Conservation (phyloP, 805 yeast genomes). For the Suhomyces prunicola region DNA sequence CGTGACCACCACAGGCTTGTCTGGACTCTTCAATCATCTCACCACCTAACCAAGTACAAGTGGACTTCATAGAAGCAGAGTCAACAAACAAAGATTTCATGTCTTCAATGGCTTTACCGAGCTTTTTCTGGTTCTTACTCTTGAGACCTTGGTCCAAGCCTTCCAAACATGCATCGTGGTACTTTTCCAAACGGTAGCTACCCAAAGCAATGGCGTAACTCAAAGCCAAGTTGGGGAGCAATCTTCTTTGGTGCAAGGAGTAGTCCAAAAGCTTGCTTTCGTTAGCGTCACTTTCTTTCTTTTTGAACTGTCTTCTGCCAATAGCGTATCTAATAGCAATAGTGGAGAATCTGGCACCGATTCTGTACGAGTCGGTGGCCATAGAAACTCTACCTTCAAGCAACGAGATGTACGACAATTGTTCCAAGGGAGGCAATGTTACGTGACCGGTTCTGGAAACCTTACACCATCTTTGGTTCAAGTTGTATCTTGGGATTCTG, state of each 20-base stretch:
- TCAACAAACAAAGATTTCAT: constrained; percentile 78
- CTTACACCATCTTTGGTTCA: constrained; percentile 77
- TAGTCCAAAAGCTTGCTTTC: constrained; percentile 81
- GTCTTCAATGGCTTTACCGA: constrained; percentile 49
- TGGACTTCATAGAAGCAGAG: constrained; percentile 85
- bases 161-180: constrained; percentile 43
- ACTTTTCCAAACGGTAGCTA: constrained; percentile 49
- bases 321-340: constrained; percentile 88
- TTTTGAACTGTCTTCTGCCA: constrained; percentile 79
- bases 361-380: constrained; percentile 82
- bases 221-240: constrained; percentile 80
- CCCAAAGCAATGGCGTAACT: constrained; percentile 75
- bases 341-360: constrained; percentile 74
- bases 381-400: constrained; percentile 86
- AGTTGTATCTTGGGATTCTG: constrained; percentile 74
- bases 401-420: constrained; percentile 82
- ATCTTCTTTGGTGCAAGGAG: constrained; percentile 83
- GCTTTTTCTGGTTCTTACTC: constrained; percentile 45
- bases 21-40: constrained; percentile 82
- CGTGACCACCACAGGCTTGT: constrained; percentile 96
- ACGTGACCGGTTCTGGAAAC: constrained; percentile 70
- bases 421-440: constrained; percentile 79
- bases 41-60: constrained; percentile 83
- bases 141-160: constrained; percentile 51
- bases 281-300: constrained; percentile 29